Evolutionary conservation across 2,329 filamentous ascomycete genomes (phyloP), one percentile per base, ranked within the genome.

Genomic region (Neophaeococcomyces mojaviensis): DNA sequence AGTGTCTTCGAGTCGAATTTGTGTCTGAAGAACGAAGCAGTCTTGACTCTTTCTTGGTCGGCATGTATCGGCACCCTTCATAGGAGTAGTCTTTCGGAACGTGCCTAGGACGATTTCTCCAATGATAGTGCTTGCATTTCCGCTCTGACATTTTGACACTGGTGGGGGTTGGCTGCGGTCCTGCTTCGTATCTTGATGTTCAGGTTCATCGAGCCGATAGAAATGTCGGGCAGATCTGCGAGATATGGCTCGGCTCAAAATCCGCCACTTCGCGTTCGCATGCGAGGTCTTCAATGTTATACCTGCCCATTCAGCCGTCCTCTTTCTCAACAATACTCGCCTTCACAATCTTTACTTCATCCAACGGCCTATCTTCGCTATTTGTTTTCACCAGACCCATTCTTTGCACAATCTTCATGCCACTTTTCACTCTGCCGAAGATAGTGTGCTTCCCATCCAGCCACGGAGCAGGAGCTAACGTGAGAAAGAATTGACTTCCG

Each of bases 381-480:
- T 80, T 86, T 1, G 88, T 95, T 70, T 85, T 87, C 40, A 95
- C 88, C 48, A 92, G 64, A 0, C 89, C 92, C 79, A 98, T 86
- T 55, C 88, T 77, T 71, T 87, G 82, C 22, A 97, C 81, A n/a
- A 90, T 74, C 47, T 77, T 73, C 76, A 97, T 79, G 0, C 92
- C 92, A 45, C 68, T 78, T 70, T 85, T 89, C 32, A 98, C 88
- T 44, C 90, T 73, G 1, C 92, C 92, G 62, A 98, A 98, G 55
- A 98, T 94, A 9, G 89, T 94, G 65, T 98, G 90, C 67, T 95
- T 96, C 18, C 89, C 88, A 67, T 98, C 92, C 49, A 98, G 69
- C 90, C 90, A 97, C 0, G 92, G 92, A 13, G 92, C 90, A 3
- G 90, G 90, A 6, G 88, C 90, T 28, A 97, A 74, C 0, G 92